Base-by-base conservation (phyloP, 352 stramenopile genomes). In the Phytopythium delawarense region DNA sequence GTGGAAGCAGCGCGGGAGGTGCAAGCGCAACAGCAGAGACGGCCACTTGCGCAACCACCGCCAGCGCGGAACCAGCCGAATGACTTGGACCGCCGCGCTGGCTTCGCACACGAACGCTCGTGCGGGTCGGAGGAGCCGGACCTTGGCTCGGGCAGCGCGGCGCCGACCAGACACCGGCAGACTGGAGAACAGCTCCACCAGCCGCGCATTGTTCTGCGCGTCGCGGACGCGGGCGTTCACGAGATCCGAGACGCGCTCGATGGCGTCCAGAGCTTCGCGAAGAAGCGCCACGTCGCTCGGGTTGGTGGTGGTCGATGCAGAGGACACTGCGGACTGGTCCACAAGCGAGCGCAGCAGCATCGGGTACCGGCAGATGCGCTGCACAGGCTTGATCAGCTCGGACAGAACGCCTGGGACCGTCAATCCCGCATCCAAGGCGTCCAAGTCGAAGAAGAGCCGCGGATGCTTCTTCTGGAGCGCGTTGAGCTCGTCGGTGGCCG, bases 141-240 rank as follows among this genome's bases (percentile, higher is more conserved):
- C 11, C 16, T 72, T 76, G 8, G 62, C 61, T 12, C 65, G 58
- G 13, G 68, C 58, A 18, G 65, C 71, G 3, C 51, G 50, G 25
- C 28, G 15, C 51, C 64, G 64, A 57, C 85, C 73, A 20, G 87
- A 68, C 42, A 69, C 79, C 44, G 71, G 35, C 30, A 57, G 50
- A 3, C 16, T 44, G 11, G 30, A 49, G 59, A 79, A 68, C 1
- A 89, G 59, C 44, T 73, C 54, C 20, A 84, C 65, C 0, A 91
- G 61, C 1, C 76, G 74, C 7, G 71, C 58, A 45, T 91, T 91
- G 64, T 87, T 78, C 58, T 89, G 72, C 8, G 76, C 76, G 32
- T 88, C 72, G 15, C 74, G 74, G 45, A 89, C 81, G 32, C 81
- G 80, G 42, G 85, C 79, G 28, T 91, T 89, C 15, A 91, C 81